Percentiles rank a stretch among this genome's conserved stretches.
These are phyloP conservation scores for Rhizoclosmatium globosum DNA, from an alignment of 192 early-diverging fungal species.

Conservation along the genomic window DNA sequence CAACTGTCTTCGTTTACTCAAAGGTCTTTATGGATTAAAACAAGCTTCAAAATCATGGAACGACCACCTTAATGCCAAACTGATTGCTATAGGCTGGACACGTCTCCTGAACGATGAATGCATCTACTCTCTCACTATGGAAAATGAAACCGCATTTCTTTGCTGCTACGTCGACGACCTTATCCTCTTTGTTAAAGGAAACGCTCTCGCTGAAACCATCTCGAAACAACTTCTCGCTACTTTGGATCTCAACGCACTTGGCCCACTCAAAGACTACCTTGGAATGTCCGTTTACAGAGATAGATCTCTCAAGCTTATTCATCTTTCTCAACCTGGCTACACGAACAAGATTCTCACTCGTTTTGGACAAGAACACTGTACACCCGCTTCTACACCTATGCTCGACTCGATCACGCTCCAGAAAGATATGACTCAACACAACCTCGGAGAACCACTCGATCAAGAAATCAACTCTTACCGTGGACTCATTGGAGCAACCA, in stretches of 20 bases:
- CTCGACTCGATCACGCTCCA: not conserved
- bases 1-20: conserved; percentile 1
- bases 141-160: conserved; percentile 6
- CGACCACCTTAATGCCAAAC: not conserved
- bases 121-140: conserved; percentile 29
- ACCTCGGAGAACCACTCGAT: not conserved
- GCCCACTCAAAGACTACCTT: not conserved
- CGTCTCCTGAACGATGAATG: not conserved
- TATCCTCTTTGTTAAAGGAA: conserved; percentile 17
- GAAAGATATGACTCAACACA: not conserved
- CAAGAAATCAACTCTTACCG: not conserved
- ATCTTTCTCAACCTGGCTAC: conserved; percentile 1
- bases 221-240: not conserved
- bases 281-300: too few species aligned
- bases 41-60: conserved; percentile 38
- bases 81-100: conserved; percentile 4
- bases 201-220: not conserved
- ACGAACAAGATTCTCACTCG: not conserved
- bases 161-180: conserved; percentile 50
- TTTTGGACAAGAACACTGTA: conserved; percentile 5
- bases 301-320: too few species aligned
- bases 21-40: conserved; percentile 37
- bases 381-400: not conserved
- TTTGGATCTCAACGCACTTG: not conserved
- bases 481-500: conserved; percentile 23